Evolutionary conservation across 2,329 filamentous ascomycete genomes (phyloP), one percentile per base, ranked within the genome.

Genomic region (Dissoconium aciculare): DNA sequence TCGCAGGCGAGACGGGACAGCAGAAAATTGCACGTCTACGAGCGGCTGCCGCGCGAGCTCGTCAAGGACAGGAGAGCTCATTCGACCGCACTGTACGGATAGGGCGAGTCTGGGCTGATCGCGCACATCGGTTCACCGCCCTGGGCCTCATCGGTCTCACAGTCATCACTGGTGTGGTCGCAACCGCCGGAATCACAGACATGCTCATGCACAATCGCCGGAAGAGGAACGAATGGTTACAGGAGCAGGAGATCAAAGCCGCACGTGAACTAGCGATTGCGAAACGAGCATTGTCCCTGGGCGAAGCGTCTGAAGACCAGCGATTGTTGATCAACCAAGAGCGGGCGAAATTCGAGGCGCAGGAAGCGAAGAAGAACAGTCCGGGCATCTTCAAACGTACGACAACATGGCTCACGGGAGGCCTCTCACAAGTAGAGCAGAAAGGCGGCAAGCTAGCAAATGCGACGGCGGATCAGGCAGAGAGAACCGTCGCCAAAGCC

Each of bases 161-260:
- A 68, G 73, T 72, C 35, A 57, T 76, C 38, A 63, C 66, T 30
- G 69, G 63, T 43, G 65, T 67, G 25, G 64, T 77, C 26, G 72
- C 71, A 21, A 62, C 69, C 23, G 75, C 76, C 50, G 72, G 74
- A 6, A 63, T 75, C 40, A 64, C 69, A 36, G 74, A 76, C 46
- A 69, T 79, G 61, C 63, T 78, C 35, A 54, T 75, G 36, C 73
- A 78, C 57, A 79, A 78, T 52, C 67, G 74, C 33, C 63, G 67
- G 35, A 73, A 76, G 58, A 62, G 67, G 34, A 62, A 62, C 21
- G 68, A 76, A 39, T 79, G 66, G 61, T 63, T 73, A 39, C 64
- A 57, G 26, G 55, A 64, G 37, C 57, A 73, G 45, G 57, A 66
- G 42, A 55, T 55, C 28, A 50, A 62, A 44, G 55, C 54, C 27